Evolutionary conservation across 1,284 basidiomycete genomes (phyloP), one percentile per base, ranked within the genome.

Genomic region (Cronartium ribicola): DNA sequence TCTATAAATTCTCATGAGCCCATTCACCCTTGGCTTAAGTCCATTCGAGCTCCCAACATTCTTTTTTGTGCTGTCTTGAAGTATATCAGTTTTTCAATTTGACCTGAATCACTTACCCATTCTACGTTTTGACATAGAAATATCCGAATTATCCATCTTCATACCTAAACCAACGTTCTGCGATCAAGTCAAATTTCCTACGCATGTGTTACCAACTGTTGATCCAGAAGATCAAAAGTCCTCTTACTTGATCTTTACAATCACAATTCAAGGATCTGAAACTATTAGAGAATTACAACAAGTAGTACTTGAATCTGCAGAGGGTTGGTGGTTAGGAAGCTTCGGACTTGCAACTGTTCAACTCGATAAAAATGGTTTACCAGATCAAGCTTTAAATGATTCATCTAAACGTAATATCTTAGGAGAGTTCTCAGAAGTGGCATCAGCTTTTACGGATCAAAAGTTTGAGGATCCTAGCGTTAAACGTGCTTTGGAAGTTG

Each of bases 301-400:
- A 72, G 76, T 78, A 44, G 77, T 80, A 57, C 73, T 76, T 65
- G 79, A 80, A 69, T 76, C 76, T 3, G 76, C 79, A 17, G 80
- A 80, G 64, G 80, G 79, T 3, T 80, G 78, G 78, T 80, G 80
- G 80, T 77, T 80, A 68, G 80, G 80, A 11, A 69, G 78, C 29
- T 78, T 80, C 61, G 77, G 77, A 8, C 76, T 80, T 65, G 76
- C 75, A n/a, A 77, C 77, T 3, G 63, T 77, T 51, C 76, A 75
- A 59, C 76, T 78, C 46, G 76, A 78, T 40, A 48, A 75, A 60
- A 29, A 74, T 61, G 71, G 71, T 5, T 61, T 67, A 39, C 71
- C 71, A 20, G 71, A 67, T 48, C 70, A 48, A 13, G 43, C 66
- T 17, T 17, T 37, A 3, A 36, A 36, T 40, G 57, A 60, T 20